Percentiles rank a stretch among this genome's conserved stretches.
phyloP scores from a whole-genome alignment of 805 yeast genomes.

The Spathaspora arborariae region DNA sequence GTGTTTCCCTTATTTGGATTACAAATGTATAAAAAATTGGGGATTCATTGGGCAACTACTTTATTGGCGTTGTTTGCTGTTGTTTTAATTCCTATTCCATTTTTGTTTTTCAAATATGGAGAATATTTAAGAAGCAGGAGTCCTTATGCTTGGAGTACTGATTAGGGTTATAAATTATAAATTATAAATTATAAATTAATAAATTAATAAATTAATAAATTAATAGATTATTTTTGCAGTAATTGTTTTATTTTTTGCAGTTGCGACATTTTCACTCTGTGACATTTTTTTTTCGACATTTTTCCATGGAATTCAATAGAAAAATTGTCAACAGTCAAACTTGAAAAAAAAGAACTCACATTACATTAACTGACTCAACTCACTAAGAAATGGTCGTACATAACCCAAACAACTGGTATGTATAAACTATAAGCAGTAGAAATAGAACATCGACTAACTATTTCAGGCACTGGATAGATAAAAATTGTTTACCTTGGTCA shows the following conservation, averaged over 20 bases:
- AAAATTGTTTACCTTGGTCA: slow-evolving; percentile 64
- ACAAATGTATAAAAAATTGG: slow-evolving; percentile 44
- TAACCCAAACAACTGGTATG: slow-evolving; percentile 68
- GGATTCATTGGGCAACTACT: slow-evolving; percentile 53
- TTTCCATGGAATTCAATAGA: slow-evolving; percentile 3
- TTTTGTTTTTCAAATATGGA: slow-evolving; percentile 49
- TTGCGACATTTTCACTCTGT: background rate
- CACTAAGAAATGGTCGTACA: slow-evolving; percentile 52
- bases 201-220: background rate
- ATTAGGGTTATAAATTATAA: background rate
- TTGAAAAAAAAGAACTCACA: background rate
- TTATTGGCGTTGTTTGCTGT: slow-evolving; percentile 48
- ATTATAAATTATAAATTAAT: background rate
- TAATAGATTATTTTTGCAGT: background rate
- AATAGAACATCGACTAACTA: too few species aligned
- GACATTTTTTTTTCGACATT: background rate
- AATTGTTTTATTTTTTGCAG: background rate
- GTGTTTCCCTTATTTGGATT: slow-evolving; percentile 54
- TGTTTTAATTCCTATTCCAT: slow-evolving; percentile 53
- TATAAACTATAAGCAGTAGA: too few species aligned
- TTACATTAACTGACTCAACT: background rate
- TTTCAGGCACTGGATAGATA: slow-evolving; percentile 66
- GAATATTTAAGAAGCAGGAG: slow-evolving; percentile 23
- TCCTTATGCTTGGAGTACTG: slow-evolving; percentile 21
- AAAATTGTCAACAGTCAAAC: background rate